Percentiles rank a stretch among this genome's conserved stretches.
Conservation (phyloP, 352 stramenopile species). For the Pythium aphanidermatum region DNA sequence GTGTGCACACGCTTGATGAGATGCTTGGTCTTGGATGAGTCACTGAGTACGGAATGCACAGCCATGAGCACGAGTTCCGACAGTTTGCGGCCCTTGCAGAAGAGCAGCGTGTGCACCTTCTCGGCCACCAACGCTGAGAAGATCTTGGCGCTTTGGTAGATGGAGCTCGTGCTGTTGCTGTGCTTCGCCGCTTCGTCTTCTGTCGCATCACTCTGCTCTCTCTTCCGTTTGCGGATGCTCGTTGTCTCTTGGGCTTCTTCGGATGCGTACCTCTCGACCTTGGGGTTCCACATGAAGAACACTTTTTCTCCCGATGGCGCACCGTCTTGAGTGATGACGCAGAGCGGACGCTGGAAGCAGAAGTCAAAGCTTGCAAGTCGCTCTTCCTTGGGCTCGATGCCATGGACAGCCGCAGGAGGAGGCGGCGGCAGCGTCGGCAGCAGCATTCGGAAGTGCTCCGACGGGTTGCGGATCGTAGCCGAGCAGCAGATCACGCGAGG, state of each 20-base stretch:
- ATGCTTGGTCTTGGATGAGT: slow-evolving; percentile 30
- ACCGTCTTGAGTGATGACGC: slow-evolving; percentile 86
- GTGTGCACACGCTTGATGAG: slow-evolving; percentile 80
- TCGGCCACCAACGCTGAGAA: slow-evolving; percentile 88
- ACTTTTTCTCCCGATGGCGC: slow-evolving; percentile 88
- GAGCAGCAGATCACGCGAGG: slow-evolving; percentile 94
- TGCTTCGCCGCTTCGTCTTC: background rate
- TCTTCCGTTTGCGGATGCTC: slow-evolving; percentile 15
- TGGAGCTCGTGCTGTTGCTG: slow-evolving; percentile 52
- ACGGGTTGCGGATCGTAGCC: slow-evolving; percentile 93
- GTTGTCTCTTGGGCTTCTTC: slow-evolving; percentile 2
- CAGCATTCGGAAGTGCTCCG: slow-evolving; percentile 89
- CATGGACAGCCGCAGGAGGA: too few species aligned
- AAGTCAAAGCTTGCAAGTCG: slow-evolving; percentile 47
- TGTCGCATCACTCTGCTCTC: slow-evolving; percentile 12
- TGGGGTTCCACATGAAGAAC: slow-evolving; percentile 96
- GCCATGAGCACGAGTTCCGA: slow-evolving; percentile 91
- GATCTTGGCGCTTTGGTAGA: slow-evolving; percentile 91
- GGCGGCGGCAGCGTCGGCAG: slow-evolving; percentile 65
- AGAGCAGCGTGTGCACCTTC: slow-evolving; percentile 92
- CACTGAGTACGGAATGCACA: slow-evolving; percentile 59
- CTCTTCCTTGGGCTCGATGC: too few species aligned
- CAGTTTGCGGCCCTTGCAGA: slow-evolving; percentile 93
- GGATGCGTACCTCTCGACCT: slow-evolving; percentile 25
- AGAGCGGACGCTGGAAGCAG: slow-evolving; percentile 43